A percentile compares a stretch with the other conserved stretches of the same genome.
Conservation (phyloP, 371 early-diverging fungal genomes). For the Massospora cicadina region DNA sequence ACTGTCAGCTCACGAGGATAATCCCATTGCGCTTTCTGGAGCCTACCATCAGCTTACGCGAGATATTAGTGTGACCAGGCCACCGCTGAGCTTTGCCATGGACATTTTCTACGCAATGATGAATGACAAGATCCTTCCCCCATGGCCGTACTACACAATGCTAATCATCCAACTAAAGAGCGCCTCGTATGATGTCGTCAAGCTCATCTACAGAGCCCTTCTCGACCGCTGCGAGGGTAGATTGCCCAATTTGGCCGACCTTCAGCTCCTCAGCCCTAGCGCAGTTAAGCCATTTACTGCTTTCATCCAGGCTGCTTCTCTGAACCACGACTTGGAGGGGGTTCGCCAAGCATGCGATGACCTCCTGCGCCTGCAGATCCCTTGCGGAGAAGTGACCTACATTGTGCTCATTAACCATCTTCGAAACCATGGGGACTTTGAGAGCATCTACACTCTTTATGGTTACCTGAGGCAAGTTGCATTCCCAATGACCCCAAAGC, state of each 20-base stretch:
- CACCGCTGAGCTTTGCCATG: background rate
- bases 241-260: background rate
- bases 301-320: background rate
- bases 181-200: background rate
- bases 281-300: background rate
- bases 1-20: background rate
- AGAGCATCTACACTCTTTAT: background rate
- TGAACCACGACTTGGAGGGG: background rate
- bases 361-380: background rate
- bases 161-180: background rate
- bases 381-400: background rate
- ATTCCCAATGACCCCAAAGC: background rate
- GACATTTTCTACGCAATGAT: background rate
- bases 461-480: background rate
- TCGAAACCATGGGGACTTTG: background rate
- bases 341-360: background rate
- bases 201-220: background rate
- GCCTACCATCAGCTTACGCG: background rate
- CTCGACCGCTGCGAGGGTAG: background rate
- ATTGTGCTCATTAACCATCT: background rate
- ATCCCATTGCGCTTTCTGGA: background rate
- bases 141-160: background rate
- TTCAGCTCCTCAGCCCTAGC: background rate
- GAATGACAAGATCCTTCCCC: background rate
- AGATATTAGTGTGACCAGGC: background rate